Evolutionary conservation across 331 rosid genomes (phyloP).

Genomic region (Cydonia oblonga): DNA sequence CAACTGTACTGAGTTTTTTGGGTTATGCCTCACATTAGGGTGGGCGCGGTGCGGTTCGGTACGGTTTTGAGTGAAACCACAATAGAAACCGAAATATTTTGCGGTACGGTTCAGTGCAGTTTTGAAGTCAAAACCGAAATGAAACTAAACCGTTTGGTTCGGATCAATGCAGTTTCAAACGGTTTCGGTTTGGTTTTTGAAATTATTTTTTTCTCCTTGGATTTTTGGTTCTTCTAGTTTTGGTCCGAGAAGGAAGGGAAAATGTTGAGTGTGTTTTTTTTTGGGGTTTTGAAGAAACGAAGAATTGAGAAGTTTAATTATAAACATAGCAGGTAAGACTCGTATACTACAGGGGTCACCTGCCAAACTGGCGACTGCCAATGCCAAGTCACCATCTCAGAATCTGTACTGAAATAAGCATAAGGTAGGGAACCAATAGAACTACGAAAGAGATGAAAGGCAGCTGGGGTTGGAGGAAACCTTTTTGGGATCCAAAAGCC

Average conservation of each 20-base stretch:
- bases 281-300: background rate
- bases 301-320: background rate
- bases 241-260: background rate
- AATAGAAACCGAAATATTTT: too few species aligned
- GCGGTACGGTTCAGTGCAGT: too few species aligned
- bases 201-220: background rate
- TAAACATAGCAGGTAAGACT: constrained; percentile 77
- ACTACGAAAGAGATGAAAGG: constrained; percentile 55
- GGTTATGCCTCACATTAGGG: too few species aligned
- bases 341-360: constrained; percentile 70
- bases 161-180: too few species aligned
- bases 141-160: too few species aligned
- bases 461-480: constrained; percentile 58
- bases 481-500: constrained; percentile 57
- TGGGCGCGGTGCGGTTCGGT: too few species aligned
- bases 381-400: constrained; percentile 79
- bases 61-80: too few species aligned
- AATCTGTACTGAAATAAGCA: constrained; percentile 65
- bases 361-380: constrained; percentile 97
- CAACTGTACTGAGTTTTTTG: too few species aligned
- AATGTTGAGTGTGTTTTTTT: background rate
- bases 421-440: constrained; percentile 67
- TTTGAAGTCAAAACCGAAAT: too few species aligned
- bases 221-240: background rate
- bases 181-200: too few species aligned